A percentile compares a stretch with the other conserved stretches of the same genome.
Evolutionary conservation across 345 rosid genomes (phyloP).

Genomic region (Fremontodendron californicum): DNA sequence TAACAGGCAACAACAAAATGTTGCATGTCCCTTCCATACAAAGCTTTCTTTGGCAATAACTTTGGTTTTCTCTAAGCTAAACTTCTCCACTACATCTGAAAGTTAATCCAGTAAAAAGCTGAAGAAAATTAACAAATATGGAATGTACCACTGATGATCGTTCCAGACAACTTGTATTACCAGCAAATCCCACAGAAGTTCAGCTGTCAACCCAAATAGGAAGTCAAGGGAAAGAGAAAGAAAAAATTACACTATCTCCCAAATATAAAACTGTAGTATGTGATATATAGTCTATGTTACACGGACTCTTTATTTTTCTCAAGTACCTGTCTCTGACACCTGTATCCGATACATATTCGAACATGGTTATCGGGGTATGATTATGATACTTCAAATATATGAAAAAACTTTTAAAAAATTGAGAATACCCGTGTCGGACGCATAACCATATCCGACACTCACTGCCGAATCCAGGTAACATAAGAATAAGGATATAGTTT

Average conservation of each 20-base stretch:
- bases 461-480: no score
- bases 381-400: no score
- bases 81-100: constrained; percentile 13
- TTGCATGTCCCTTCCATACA: constrained; percentile 23
- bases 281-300: no score
- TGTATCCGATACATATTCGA: no score
- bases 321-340: no score
- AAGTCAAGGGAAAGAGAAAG: not conserved
- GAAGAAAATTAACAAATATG: constrained; percentile 4
- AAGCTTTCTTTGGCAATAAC: constrained; percentile 12
- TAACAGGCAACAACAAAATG: constrained; percentile 9
- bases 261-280: not conserved
- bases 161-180: not conserved
- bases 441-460: no score
- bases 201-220: constrained; percentile 18
- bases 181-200: constrained; percentile 22
- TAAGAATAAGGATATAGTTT: no score
- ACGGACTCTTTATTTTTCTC: no score
- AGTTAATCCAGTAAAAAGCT: constrained; percentile 15
- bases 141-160: constrained; percentile 13
- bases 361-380: no score
- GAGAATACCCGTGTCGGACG: no score
- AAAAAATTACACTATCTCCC: not conserved
- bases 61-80: constrained; percentile 13
- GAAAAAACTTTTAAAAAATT: no score